These are phyloP conservation scores for Trichoderma aggressivum DNA, from an alignment of 2,329 filamentous ascomycete genomes.

Conservation along the genomic window DNA sequence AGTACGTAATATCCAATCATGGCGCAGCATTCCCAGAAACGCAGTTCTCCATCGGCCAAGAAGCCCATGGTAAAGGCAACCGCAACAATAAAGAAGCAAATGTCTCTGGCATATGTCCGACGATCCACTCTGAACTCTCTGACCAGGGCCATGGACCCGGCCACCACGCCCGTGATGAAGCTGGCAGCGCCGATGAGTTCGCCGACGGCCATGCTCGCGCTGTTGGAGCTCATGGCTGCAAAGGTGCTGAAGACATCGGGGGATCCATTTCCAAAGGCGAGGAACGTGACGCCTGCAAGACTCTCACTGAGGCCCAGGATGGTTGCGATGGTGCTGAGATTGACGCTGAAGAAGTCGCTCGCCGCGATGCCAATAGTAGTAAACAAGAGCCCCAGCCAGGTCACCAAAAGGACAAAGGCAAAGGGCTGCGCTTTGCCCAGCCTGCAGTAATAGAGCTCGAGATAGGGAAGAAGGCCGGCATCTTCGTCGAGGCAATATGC, in stretches of 20 bases:
- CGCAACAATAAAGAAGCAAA: conserved; percentile 86
- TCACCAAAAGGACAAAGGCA: conserved; percentile 72
- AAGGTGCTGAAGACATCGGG: conserved; percentile 99
- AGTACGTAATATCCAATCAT: conserved; percentile 93
- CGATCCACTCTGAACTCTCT: conserved; percentile 87
- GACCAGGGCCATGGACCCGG: conserved; percentile 96
- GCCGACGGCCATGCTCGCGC: conserved; percentile 92
- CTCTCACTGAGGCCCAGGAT: conserved; percentile 93
- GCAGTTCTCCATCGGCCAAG: conserved; percentile 76
- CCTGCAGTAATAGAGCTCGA: conserved; percentile 85
- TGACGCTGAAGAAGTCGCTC: conserved; percentile 97
- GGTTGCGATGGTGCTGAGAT: conserved; percentile 86
- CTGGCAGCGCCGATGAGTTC: conserved; percentile 92
- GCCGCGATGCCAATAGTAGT: conserved; percentile 96
- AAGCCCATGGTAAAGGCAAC: conserved; percentile 85
- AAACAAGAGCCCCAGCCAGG: conserved; percentile 88
- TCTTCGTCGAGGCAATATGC: conserved; percentile 84
- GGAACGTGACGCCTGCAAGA: conserved; percentile 90
- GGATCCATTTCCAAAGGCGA: conserved; percentile 96
- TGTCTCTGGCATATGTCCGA: conserved; percentile 86
- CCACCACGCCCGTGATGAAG: conserved; percentile 95
- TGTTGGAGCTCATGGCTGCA: conserved; percentile 94
- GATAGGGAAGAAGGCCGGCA: conserved; percentile 83
- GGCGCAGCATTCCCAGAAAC: conserved; percentile 80
- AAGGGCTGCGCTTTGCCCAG: conserved; percentile 65